These are phyloP conservation scores for Geopyxis carbonaria DNA, from an alignment of 495 filamentous ascomycete species.

Conservation along the genomic window DNA sequence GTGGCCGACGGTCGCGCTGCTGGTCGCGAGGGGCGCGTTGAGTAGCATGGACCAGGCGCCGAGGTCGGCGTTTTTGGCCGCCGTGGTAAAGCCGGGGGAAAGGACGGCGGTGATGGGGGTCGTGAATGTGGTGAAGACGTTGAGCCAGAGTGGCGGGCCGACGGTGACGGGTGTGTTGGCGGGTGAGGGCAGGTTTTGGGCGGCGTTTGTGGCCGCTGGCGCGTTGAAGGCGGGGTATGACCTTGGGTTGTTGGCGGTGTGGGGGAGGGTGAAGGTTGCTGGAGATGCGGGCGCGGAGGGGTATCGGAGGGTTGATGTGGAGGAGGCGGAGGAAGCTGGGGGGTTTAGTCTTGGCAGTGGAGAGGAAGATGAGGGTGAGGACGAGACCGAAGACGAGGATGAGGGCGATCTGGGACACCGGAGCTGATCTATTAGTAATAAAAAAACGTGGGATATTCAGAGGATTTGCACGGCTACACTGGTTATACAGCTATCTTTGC, in stretches of 20 bases:
- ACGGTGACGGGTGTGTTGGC: conserved; percentile 54
- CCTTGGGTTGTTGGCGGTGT: conserved; percentile 52
- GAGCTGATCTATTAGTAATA: too few relatives aligned
- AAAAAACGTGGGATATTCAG: too few relatives aligned
- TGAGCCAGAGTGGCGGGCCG: conserved; percentile 45
- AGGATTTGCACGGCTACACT: too few relatives aligned
- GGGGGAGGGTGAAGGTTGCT: too few relatives aligned
- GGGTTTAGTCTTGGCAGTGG: too few relatives aligned
- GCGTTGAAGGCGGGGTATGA: conserved; percentile 55
- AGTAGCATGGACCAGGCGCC: conserved; percentile 74
- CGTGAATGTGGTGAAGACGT: conserved; percentile 50
- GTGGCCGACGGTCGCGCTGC: conserved; percentile 62
- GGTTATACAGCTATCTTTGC: too few relatives aligned
- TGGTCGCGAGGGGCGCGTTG: conserved; percentile 51
- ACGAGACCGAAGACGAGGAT: too few relatives aligned
- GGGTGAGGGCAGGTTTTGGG: conserved; percentile 43
- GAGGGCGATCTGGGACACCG: too few relatives aligned
- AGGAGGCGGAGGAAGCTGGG: too few relatives aligned
- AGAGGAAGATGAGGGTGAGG: too few relatives aligned
- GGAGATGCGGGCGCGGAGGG: too few relatives aligned
- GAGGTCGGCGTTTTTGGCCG: conserved; percentile 60
- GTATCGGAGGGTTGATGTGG: too few relatives aligned
- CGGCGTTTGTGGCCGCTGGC: conserved; percentile 56
- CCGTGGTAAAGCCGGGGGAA: conserved; percentile 51
- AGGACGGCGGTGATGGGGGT: conserved; percentile 64